These are phyloP conservation scores for Pelargonium cotyledonis DNA, from an alignment of 441 rosid species.

Conservation along the genomic window DNA sequence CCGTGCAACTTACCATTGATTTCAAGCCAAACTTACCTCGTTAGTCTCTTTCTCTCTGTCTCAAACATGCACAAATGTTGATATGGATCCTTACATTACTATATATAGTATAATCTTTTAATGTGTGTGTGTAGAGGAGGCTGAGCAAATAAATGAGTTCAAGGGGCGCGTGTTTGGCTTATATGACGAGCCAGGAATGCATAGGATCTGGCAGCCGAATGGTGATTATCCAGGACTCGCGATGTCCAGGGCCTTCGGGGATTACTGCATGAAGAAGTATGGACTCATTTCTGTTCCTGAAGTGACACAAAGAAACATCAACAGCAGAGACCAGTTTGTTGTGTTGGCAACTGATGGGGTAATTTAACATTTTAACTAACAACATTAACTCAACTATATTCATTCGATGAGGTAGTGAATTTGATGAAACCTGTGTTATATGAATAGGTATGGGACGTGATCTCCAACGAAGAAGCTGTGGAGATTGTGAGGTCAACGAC, in stretches of 20 bases:
- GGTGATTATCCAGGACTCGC: constrained; percentile 75
- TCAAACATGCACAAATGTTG: too few species aligned
- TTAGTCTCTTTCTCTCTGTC: constrained; percentile 32
- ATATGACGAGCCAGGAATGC: constrained; percentile 80
- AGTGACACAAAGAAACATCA: constrained; percentile 64
- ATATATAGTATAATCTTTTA: too few species aligned
- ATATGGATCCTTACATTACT: too few species aligned
- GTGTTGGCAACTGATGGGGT: constrained; percentile 93
- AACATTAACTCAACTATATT: not conserved
- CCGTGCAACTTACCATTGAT: constrained; percentile 79
- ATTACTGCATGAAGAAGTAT: constrained; percentile 69
- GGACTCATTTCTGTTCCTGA: constrained; percentile 81
- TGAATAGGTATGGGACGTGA: constrained; percentile 90
- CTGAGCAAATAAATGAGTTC: constrained; percentile 60
- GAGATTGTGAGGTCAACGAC: constrained; percentile 49
- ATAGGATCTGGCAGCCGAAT: constrained; percentile 81
- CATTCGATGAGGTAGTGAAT: not conserved
- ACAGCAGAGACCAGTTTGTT: constrained; percentile 64
- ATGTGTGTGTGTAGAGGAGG: constrained; percentile 59
- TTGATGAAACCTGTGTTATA: too few species aligned
- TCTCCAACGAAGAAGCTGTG: constrained; percentile 80
- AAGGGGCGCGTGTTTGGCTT: constrained; percentile 67
- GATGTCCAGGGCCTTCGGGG: constrained; percentile 96
- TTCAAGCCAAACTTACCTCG: constrained; percentile 83
- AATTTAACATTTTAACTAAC: too few species aligned